These are phyloP conservation scores for Mycena sanguinolenta DNA, from an alignment of 768 basidiomycete genomes.

Conservation along the genomic window DNA sequence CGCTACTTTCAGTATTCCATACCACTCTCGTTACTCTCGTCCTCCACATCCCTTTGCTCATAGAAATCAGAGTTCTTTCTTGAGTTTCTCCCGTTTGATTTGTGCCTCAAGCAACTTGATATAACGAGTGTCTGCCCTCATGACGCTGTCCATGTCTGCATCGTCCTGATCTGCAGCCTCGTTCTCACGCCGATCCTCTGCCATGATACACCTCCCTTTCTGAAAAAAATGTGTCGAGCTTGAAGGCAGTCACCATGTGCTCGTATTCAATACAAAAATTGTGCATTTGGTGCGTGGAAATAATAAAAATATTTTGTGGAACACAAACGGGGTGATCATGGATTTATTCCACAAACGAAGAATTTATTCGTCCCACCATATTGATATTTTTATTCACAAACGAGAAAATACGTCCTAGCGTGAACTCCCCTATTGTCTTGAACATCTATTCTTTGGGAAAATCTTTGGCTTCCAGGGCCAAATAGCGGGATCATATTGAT, in stretches of 20 bases:
- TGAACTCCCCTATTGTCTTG: no score
- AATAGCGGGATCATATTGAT: no score
- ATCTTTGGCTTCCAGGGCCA: no score
- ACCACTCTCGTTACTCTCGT: not conserved
- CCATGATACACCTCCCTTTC: not conserved
- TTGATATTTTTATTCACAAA: no score
- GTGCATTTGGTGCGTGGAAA: no score
- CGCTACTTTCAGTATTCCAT: not conserved
- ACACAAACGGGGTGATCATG: no score
- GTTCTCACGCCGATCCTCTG: not conserved
- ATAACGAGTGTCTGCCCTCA: not conserved
- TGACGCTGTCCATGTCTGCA: not conserved
- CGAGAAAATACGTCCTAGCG: no score
- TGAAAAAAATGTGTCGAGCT: not conserved
- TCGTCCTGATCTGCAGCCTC: not conserved
- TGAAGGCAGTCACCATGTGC: not conserved
- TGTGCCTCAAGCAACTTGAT: not conserved
- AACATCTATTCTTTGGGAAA: no score
- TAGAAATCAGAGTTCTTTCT: not conserved
- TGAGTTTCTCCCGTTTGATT: no score
- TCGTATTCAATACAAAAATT: constrained; percentile 1
- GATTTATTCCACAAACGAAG: no score
- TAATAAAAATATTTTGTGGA: no score
- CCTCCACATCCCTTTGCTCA: not conserved
- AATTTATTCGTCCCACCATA: no score